A percentile compares a stretch with the other conserved stretches of the same genome.
phyloP scores from a whole-genome alignment of 306 rosid species.

The Begonia fuchsioides region DNA sequence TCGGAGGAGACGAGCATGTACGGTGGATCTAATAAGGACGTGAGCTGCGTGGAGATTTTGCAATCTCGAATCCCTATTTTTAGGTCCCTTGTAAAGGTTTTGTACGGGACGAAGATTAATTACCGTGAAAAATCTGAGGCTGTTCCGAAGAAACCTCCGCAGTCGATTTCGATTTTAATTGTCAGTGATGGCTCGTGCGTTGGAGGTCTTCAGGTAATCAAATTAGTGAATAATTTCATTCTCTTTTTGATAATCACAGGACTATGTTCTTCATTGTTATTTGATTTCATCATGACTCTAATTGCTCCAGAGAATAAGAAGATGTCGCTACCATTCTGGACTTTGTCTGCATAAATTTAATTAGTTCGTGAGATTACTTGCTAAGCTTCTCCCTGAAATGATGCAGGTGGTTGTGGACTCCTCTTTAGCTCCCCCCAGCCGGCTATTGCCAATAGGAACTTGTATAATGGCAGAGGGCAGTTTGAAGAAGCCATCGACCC shows the following conservation, averaged over 20 bases:
- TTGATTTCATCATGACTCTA: too few relatives aligned
- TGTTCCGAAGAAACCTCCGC: conserved; percentile 16
- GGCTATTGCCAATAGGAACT: conserved; percentile 53
- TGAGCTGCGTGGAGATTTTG: conserved; percentile 51
- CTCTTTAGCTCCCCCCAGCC: conserved; percentile 28
- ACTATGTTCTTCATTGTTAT: too few relatives aligned
- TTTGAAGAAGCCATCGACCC: conserved; percentile 19
- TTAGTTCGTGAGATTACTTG: too few relatives aligned
- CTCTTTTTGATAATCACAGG: too few relatives aligned
- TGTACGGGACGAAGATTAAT: conserved; percentile 22
- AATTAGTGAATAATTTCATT: too few relatives aligned
- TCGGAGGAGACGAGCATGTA: not conserved
- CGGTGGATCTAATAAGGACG: conserved; percentile 12
- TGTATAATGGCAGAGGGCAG: conserved; percentile 73
- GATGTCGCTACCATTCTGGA: too few relatives aligned
- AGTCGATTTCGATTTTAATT: conserved; percentile 35
- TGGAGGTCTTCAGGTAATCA: conserved; percentile 52
- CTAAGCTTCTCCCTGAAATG: not conserved
- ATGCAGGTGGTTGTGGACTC: conserved; percentile 62
- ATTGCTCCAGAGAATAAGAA: too few relatives aligned
- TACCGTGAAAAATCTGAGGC: conserved; percentile 23
- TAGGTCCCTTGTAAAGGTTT: conserved; percentile 32
- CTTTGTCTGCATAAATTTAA: too few relatives aligned
- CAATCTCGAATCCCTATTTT: conserved; percentile 63
- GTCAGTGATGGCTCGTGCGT: conserved; percentile 75